A percentile compares a stretch with the other conserved stretches of the same genome.
Evolutionary conservation across 176 grass and related monocot species (phyloP).

Genomic region (Carex littledalei): DNA sequence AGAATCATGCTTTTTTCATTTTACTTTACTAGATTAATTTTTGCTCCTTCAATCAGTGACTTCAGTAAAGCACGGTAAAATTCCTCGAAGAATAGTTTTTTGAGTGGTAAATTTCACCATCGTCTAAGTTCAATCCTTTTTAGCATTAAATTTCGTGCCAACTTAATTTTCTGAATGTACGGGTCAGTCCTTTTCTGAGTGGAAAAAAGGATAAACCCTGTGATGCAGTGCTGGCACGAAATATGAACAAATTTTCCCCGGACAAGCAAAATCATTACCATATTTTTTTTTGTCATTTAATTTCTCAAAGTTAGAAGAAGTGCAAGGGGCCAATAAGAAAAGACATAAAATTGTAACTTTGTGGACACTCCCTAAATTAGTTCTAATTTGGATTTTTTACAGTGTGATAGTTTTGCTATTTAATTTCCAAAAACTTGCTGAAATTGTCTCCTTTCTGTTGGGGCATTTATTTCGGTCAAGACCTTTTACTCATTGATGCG

Average conservation of each 20-base stretch:
- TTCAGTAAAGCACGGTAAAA: not conserved
- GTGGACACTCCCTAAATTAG: not conserved
- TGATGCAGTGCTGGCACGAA: too few species aligned
- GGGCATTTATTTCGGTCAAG: not conserved
- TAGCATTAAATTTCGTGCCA: too few species aligned
- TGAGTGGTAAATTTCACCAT: too few species aligned
- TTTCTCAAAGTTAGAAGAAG: not conserved
- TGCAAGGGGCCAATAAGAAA: not conserved
- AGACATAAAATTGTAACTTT: slow-evolving; percentile 7
- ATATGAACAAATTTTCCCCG: too few species aligned
- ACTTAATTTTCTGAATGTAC: too few species aligned
- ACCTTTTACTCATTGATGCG: not conserved
- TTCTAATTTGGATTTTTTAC: not conserved
- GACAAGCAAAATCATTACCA: too few species aligned
- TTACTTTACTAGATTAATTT: not conserved
- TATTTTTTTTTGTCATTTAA: not conserved
- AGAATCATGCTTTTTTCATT: not conserved
- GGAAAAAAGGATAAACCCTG: too few species aligned
- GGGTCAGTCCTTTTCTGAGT: too few species aligned
- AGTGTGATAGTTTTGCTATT: not conserved
- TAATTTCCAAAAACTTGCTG: not conserved
- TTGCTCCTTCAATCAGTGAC: not conserved
- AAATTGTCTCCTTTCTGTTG: not conserved
- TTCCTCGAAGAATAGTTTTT: not conserved
- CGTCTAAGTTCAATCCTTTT: too few species aligned